Evolutionary conservation across 164 flowering plant species (phyloP), one percentile per base, ranked within the genome.

Genomic region (Malania oleifera): DNA sequence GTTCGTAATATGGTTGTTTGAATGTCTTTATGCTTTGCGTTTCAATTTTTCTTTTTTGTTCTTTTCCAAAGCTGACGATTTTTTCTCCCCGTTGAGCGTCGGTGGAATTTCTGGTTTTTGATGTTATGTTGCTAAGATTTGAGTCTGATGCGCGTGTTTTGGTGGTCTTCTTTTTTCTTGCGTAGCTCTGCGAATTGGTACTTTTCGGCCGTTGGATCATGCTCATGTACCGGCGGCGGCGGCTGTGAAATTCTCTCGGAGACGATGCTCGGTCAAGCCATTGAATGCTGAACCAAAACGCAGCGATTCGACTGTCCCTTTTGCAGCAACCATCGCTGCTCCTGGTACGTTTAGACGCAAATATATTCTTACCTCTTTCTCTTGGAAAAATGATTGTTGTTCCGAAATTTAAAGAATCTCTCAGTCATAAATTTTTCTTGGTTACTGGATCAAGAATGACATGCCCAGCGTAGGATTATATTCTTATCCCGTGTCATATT

Each of bases 251-350:
- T 23, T 69, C 0, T 66, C 78, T 2, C 66, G 70, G 44, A 68
- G 85, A 63, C 75, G 84, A 27, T 24, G 49, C 25, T 52, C 64
- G 19, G 79, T 78, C 20, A 75, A 60, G 56, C 74, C 89, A 3
- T 52, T 80, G 12, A 67, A 73, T 60, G 89, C 86, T 0, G 87
- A 79, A 65, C 64, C 78, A 9, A 85, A 77, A 52, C 66, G 85
- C 54, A 81, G 31, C 23, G 83, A 77, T 35, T 76, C 88, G 1
- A 57, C 76, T 14, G 89, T 75, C 38, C 79, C 86, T 54, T 48
- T 63, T 6, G 91, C 92, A 0, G 77, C 92, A 46, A 61, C 87
- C 7, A 24, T 72, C 43, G 48, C 52, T 64, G 78, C 78, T 62
- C 80, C 85, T 56, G 92, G 95, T 90, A 54, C 24, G 66, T 52